phyloP scores from a whole-genome alignment of 768 basidiomycete genomes.

The Xerocomellus dryophilus region DNA sequence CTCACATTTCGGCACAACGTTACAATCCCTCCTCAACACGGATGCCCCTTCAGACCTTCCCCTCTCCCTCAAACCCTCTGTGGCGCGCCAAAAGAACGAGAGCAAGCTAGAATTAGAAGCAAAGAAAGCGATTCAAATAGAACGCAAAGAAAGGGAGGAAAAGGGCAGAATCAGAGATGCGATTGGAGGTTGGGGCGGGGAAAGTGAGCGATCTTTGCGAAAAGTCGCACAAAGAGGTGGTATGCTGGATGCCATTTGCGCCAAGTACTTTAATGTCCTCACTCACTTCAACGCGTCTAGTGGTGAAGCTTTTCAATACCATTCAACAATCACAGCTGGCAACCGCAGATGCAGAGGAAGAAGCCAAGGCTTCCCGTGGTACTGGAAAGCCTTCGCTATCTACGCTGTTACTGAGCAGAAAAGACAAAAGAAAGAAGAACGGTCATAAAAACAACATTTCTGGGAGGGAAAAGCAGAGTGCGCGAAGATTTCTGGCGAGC shows the following conservation, averaged over 20 bases:
- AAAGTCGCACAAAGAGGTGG: slow-evolving; percentile 88
- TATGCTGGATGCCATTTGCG: slow-evolving; percentile 30
- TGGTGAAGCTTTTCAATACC: slow-evolving; percentile 84
- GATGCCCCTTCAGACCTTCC: slow-evolving; percentile 67
- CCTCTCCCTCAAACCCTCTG: slow-evolving; percentile 75
- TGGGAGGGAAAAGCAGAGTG: slow-evolving; percentile 58
- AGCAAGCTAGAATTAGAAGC: slow-evolving; percentile 73
- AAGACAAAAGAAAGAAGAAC: slow-evolving; percentile 46
- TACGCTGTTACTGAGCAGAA: slow-evolving; percentile 55
- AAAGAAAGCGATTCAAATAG: slow-evolving; percentile 65
- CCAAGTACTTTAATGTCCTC: background rate
- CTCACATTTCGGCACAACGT: slow-evolving; percentile 68
- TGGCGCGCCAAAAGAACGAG: slow-evolving; percentile 64
- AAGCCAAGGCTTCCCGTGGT: slow-evolving; percentile 60
- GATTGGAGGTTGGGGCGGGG: slow-evolving; percentile 88
- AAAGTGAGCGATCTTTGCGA: slow-evolving; percentile 69
- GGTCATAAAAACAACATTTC: slow-evolving; percentile 54
- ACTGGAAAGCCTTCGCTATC: slow-evolving; percentile 71
- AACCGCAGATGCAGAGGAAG: slow-evolving; percentile 49
- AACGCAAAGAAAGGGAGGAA: slow-evolving; percentile 73
- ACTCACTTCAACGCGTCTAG: slow-evolving; percentile 31
- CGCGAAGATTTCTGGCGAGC: slow-evolving; percentile 14
- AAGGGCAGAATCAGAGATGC: slow-evolving; percentile 62
- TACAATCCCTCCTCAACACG: slow-evolving; percentile 70
- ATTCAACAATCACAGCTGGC: slow-evolving; percentile 78